Base-by-base conservation (phyloP, 345 rosid species). In the Aethionema arabicum region DNA sequence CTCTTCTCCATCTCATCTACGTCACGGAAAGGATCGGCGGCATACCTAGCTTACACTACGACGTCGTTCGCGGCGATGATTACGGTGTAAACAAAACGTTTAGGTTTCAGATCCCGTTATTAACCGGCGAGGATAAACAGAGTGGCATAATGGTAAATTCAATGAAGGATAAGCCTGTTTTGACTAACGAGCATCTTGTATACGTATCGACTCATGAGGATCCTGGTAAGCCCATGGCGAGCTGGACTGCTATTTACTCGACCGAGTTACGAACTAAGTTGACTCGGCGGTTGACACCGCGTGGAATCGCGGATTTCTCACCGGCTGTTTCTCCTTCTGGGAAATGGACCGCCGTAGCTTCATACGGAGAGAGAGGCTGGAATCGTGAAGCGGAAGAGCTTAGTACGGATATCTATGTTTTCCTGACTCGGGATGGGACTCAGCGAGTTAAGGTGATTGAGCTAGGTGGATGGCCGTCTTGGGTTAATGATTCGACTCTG, bases 261-360 rank as follows among this genome's bases (percentile, higher is more conserved):
- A 83, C 92, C 16, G 65, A 85, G 37, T 38, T 91, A 46, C n/a
- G 37, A n/a, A 79, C 87, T 8, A 82, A 81, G 15, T 39, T 68
- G 32, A 86, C 91, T 61, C 82, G 70, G 61, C 54, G 96, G 32
- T 73, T 88, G 27, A 86, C 96, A 2, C 98, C 95, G 0, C 9
- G 7, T 3, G 86, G 85, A 9, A 52, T 85, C 37, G 95, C 92
- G 7, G 95, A 91, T 63, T 88, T 83, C 32, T 83, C 92, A 43
- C 96, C 95, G 15, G 85, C 91, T 0, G 91, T 88, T 6, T 91
- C 95, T 40, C 98, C 89, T 0, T 85, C 92, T 1, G 96, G 95
- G 27, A 39, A 57, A 8, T 78, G 74, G 78, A 88, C 95, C 0
- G 89, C 96, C 4, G 95, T 88, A 53, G 92, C 96, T 13, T 91